Conservation (phyloP, 495 filamentous ascomycete genomes). For the Oidiodendron maius region DNA sequence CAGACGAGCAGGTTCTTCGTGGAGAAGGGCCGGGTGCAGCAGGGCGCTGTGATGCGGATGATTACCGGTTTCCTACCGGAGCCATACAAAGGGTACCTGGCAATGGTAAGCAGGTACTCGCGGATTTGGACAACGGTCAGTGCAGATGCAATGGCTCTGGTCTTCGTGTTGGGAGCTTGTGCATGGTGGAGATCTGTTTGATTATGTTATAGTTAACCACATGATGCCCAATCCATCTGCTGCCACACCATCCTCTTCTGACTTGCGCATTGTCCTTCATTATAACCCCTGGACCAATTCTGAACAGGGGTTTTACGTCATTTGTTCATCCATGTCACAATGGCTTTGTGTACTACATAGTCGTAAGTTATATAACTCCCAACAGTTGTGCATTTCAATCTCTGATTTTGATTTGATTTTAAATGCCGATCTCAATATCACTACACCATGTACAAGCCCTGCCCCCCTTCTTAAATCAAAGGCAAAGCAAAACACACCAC, state of each 20-base stretch:
- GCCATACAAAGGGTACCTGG: conserved; percentile 48
- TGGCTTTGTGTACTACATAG: too few relatives aligned
- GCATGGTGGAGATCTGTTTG: conserved; percentile 49
- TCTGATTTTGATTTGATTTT: neutral
- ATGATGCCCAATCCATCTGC: too few relatives aligned
- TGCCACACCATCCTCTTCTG: too few relatives aligned
- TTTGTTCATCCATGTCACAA: too few relatives aligned
- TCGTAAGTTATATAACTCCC: too few relatives aligned
- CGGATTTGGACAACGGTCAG: conserved; percentile 60
- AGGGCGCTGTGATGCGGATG: conserved; percentile 52
- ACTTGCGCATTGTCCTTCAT: too few relatives aligned
- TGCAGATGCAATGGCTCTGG: conserved; percentile 58
- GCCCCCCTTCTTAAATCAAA: neutral
- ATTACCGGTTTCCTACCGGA: conserved; percentile 53
- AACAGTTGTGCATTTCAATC: neutral
- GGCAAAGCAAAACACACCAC: neutral
- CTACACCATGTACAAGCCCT: neutral
- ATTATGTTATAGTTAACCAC: too few relatives aligned
- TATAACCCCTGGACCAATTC: too few relatives aligned
- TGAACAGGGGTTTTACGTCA: too few relatives aligned
- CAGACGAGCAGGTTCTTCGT: conserved; percentile 60
- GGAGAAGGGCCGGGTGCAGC: conserved; percentile 40
- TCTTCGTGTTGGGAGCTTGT: conserved; percentile 72
- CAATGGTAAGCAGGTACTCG: conserved; percentile 58
- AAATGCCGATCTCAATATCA: neutral